phyloP scores from a whole-genome alignment of 1,284 basidiomycete genomes.

The Apiotrichum mycotoxinovorans region DNA sequence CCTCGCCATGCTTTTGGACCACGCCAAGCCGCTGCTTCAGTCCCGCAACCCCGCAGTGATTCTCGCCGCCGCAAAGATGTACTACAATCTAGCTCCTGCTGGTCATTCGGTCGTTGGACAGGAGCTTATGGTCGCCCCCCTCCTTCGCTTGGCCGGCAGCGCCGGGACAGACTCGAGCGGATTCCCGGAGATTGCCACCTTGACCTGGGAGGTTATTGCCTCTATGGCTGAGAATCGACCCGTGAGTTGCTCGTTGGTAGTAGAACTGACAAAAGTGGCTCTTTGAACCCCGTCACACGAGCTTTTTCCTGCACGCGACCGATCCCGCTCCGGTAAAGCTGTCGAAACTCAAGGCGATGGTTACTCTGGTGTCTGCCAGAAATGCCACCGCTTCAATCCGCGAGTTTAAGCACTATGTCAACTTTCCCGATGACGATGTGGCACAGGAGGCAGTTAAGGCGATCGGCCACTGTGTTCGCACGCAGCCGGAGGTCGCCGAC shows the following conservation, averaged over 20 bases:
- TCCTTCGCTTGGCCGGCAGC: slow-evolving; percentile 48
- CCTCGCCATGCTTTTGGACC: slow-evolving; percentile 69
- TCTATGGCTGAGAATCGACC: slow-evolving; percentile 61
- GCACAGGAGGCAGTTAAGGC: slow-evolving; percentile 69
- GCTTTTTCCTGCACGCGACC: slow-evolving; percentile 65
- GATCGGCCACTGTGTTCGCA: slow-evolving; percentile 68
- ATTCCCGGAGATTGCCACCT: slow-evolving; percentile 64
- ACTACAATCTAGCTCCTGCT: slow-evolving; percentile 68
- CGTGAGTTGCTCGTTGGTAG: slow-evolving; percentile 46
- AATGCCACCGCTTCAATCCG: slow-evolving; percentile 67
- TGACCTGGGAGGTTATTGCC: slow-evolving; percentile 67
- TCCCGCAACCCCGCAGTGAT: slow-evolving; percentile 83
- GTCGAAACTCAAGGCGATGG: slow-evolving; percentile 69
- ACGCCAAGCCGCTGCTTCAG: slow-evolving; percentile 70
- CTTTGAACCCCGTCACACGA: slow-evolving; percentile 60
- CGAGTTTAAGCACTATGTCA: slow-evolving; percentile 79
- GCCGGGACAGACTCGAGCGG: slow-evolving; percentile 55
- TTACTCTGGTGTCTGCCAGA: slow-evolving; percentile 61
- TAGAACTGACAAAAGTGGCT: slow-evolving; percentile 53
- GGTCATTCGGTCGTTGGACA: slow-evolving; percentile 36
- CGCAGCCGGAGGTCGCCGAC: slow-evolving; percentile 63
- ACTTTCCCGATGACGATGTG: slow-evolving; percentile 66
- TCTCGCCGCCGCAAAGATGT: slow-evolving; percentile 64
- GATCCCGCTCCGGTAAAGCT: slow-evolving; percentile 65
- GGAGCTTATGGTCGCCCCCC: slow-evolving; percentile 36